Percentiles rank a stretch among this genome's conserved stretches.
phyloP scores from a whole-genome alignment of 2,329 filamentous ascomycete species.

The Hypoxylon sp. region DNA sequence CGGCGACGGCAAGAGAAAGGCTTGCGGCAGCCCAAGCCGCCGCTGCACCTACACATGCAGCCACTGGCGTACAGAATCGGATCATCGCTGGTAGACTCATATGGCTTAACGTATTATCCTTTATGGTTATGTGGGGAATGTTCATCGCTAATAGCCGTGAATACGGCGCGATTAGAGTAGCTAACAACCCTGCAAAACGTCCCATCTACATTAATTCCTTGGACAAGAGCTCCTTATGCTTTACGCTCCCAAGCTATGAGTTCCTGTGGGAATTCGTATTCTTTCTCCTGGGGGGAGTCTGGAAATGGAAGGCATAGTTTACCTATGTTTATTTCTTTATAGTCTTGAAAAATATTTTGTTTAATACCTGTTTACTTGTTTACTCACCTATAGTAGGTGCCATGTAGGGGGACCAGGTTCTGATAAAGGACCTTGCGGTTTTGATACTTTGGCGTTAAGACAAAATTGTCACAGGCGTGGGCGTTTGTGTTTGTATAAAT shows the following conservation, averaged over 20 bases:
- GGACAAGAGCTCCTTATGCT: constrained; percentile 16
- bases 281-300: not conserved
- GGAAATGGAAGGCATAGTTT: constrained; percentile 4
- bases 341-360: too few relatives aligned
- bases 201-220: constrained; percentile 31
- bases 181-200: constrained; percentile 41
- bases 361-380: too few relatives aligned
- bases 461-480: not conserved
- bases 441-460: not conserved
- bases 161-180: constrained; percentile 31
- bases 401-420: too few relatives aligned
- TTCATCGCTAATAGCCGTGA: constrained; percentile 41
- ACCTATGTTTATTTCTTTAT: not conserved
- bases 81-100: not conserved
- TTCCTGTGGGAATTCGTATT: constrained; percentile 42
- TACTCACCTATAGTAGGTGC: too few relatives aligned
- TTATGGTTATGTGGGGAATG: constrained; percentile 30
- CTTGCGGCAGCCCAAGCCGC: not conserved
- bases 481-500: not conserved
- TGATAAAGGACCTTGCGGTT: not conserved
- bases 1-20: not conserved
- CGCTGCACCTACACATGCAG: too few relatives aligned
- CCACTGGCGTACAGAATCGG: too few relatives aligned
- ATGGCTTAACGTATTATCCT: not conserved
- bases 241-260: constrained; percentile 35